phyloP scores from a whole-genome alignment of 2,329 filamentous ascomycete genomes.

The Sporothrix dimorphospora region DNA sequence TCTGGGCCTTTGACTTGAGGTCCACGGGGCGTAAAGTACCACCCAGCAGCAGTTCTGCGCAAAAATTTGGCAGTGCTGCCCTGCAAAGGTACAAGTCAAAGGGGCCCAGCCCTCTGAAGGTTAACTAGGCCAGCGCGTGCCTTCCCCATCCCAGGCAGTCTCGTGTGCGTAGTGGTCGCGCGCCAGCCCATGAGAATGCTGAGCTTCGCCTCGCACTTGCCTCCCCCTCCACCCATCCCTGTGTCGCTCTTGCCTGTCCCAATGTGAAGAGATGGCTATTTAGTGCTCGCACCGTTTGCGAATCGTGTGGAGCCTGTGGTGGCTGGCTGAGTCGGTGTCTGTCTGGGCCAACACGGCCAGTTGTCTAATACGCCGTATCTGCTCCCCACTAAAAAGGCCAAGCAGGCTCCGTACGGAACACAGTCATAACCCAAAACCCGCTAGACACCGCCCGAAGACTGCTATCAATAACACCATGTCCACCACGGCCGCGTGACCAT shows the following conservation, averaged over 20 bases:
- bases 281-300: constrained; percentile 4
- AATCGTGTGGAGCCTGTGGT: background rate
- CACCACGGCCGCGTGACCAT: background rate
- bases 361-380: background rate
- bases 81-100: background rate
- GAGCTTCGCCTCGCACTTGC: background rate
- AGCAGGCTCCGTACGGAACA: background rate
- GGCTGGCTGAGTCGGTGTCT: background rate
- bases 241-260: background rate
- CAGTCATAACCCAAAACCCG: background rate
- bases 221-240: background rate
- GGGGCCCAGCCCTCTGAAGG: background rate
- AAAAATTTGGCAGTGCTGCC: background rate
- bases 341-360: background rate
- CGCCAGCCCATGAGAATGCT: constrained; percentile 10
- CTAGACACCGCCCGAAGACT: background rate
- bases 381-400: background rate
- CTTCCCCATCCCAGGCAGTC: background rate
- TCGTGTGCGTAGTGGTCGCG: background rate
- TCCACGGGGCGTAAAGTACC: constrained; percentile 4
- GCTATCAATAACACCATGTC: background rate
- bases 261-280: too few species aligned
- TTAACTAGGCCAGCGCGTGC: background rate
- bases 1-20: constrained; percentile 18
- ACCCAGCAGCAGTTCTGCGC: background rate